These are phyloP conservation scores for Scheffersomyces illinoinensis DNA, from an alignment of 1,139 yeast species.

Conservation along the genomic window DNA sequence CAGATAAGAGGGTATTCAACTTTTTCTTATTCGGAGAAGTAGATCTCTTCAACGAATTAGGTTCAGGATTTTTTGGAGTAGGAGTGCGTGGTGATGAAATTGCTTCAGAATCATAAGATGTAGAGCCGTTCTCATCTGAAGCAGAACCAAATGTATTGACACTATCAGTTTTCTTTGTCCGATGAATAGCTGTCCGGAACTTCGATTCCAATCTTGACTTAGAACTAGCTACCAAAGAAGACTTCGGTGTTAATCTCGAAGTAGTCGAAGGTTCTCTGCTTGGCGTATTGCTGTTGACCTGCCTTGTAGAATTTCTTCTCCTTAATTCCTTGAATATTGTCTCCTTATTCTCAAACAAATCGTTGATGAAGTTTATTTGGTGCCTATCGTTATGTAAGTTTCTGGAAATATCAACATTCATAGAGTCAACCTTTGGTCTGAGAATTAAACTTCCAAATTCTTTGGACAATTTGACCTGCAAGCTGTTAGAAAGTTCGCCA, in stretches of 20 bases:
- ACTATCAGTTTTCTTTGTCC: slow-evolving; percentile 5
- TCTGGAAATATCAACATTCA: slow-evolving; percentile 11
- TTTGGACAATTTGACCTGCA: slow-evolving; percentile 54
- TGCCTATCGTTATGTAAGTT: slow-evolving; percentile 55
- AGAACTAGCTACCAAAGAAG: slow-evolving; percentile 18
- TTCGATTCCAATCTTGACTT: slow-evolving; percentile 34
- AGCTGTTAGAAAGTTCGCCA: slow-evolving; percentile 35
- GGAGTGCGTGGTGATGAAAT: slow-evolving; percentile 20
- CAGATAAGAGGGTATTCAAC: slow-evolving; percentile 26
- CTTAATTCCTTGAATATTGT: slow-evolving; percentile 53
- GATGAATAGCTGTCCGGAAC: slow-evolving; percentile 30
- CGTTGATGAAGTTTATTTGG: slow-evolving; percentile 59
- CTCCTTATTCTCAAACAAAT: slow-evolving; percentile 60
- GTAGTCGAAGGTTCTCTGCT: slow-evolving; percentile 7
- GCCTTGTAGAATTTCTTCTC: slow-evolving; percentile 34
- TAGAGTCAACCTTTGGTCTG: slow-evolving; percentile 47
- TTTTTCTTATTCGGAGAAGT: slow-evolving; percentile 43
- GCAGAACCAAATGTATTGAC: slow-evolving; percentile 4
- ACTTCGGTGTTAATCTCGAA: slow-evolving; percentile 4
- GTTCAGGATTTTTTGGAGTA: slow-evolving; percentile 20
- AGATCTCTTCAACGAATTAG: slow-evolving; percentile 33
- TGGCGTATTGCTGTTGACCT: slow-evolving; percentile 2
- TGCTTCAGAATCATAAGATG: slow-evolving; percentile 4
- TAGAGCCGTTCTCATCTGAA: neutral
- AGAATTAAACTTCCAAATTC: slow-evolving; percentile 68